Evolutionary conservation across 2,329 filamentous ascomycete genomes (phyloP).

Genomic region (Exophiala oligosperma): DNA sequence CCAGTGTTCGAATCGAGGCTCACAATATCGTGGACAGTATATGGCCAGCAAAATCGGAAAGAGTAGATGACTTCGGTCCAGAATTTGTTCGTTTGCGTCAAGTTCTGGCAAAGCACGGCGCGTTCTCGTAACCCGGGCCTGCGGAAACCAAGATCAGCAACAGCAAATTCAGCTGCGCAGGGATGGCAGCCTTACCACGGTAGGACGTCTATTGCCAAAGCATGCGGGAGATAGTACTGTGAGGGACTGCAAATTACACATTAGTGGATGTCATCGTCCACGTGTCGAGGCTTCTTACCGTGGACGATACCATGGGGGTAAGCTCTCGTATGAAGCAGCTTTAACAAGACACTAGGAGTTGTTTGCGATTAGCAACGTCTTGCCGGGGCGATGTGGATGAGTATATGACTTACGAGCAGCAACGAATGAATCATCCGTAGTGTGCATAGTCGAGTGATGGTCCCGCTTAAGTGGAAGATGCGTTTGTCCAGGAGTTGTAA

Average conservation of each 20-base stretch:
- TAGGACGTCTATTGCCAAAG: conserved; percentile 8
- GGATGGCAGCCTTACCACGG: conserved; percentile 6
- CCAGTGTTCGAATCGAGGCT: not conserved
- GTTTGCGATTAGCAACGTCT: not conserved
- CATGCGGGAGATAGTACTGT: conserved; percentile 8
- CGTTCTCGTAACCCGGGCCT: conserved; percentile 5
- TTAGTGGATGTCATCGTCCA: not conserved
- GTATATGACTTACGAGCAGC: conserved; percentile 2
- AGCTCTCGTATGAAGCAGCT: not conserved
- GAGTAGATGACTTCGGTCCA: conserved; percentile 3
- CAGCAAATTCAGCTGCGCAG: not conserved
- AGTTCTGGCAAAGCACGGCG: conserved; percentile 1
- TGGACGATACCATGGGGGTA: conserved; percentile 12
- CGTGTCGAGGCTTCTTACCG: conserved; percentile 1
- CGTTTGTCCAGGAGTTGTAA: conserved; percentile 6
- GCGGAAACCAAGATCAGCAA: not conserved
- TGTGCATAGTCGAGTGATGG: conserved; percentile 11
- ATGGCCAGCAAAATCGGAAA: conserved; percentile 4
- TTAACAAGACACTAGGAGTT: conserved; percentile 1
- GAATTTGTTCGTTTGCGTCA: not conserved
- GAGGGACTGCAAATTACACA: not conserved
- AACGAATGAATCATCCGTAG: conserved; percentile 14
- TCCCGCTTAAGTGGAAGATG: conserved; percentile 6
- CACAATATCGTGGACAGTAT: not conserved
- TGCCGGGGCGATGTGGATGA: not conserved